Evolutionary conservation across 441 rosid species (phyloP), one percentile per base, ranked within the genome.

Genomic region (Brassica hybrid): DNA sequence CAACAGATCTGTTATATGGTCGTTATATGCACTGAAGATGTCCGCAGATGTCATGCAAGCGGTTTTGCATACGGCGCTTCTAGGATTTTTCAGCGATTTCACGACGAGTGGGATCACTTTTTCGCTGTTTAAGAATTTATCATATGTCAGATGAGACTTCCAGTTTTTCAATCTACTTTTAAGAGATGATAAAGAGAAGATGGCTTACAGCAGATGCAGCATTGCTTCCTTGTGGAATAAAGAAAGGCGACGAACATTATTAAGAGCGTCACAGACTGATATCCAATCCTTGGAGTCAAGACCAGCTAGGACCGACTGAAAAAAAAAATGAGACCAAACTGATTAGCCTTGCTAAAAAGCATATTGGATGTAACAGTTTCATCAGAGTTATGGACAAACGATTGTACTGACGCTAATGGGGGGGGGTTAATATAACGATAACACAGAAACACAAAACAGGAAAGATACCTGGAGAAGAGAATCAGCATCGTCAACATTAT

Each of bases 201-300:
- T 56, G 75, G 68, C 98, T 92, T 84, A 91, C 99, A 91, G 68
- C 75, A 89, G 73, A 79, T 79, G 79, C 58, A 82, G 74, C 89
- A 92, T 72, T 14, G 72, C 71, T 76, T 92, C 96, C 85, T 85
- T 90, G 85, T 91, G 97, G 82, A 85, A 94, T 78, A 87, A 61
- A 16, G 99, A 87, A 77, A 94, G 79, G 48, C 97, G 85, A 6
- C 99, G 94, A 64, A 85, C 87, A 83, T 87, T 88, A 69, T 94
- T 94, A 43, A 94, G 91, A 54, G 97, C 83, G 68, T 89, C 97
- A 82, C 96, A 92, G 68, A 86, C 85, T 67, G 83, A 65, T 76
- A 94, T 76, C 99, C 99, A 94, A 77, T 92, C 97, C 79, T 92
- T 94, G 73, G 99, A 92, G 66, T 91, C 92, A 19, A 94, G 88